phyloP scores from a whole-genome alignment of 2,329 filamentous ascomycete genomes.

The Scedosporium boydii region DNA sequence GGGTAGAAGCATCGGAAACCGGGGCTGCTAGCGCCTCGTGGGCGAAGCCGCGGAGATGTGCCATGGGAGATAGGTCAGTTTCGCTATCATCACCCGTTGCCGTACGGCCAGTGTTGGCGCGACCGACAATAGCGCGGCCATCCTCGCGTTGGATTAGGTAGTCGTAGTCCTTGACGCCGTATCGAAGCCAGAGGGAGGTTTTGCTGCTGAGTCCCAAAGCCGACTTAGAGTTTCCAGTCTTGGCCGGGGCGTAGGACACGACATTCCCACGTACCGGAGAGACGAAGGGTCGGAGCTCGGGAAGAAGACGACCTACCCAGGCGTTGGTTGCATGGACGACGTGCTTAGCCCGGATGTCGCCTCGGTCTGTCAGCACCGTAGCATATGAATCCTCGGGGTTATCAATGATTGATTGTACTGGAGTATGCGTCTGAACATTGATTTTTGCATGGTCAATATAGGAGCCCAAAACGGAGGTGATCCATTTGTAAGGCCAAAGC shows the following conservation, averaged over 20 bases:
- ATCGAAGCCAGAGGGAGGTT: slow-evolving; percentile 12
- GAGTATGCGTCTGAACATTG: slow-evolving; percentile 15
- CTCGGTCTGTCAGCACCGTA: slow-evolving; percentile 12
- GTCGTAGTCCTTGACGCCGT: slow-evolving; percentile 15
- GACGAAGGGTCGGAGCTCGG: slow-evolving; percentile 13
- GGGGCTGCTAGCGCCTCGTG: neutral
- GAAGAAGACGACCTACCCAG: slow-evolving; percentile 15
- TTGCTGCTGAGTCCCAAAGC: too few relatives aligned
- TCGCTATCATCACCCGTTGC: slow-evolving; percentile 10
- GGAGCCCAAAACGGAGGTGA: slow-evolving; percentile 9
- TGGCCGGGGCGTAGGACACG: neutral
- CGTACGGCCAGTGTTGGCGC: slow-evolving; percentile 9
- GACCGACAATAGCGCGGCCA: slow-evolving; percentile 12
- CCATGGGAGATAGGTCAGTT: slow-evolving; percentile 9
- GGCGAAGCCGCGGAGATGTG: slow-evolving; percentile 10
- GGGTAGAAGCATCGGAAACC: too few relatives aligned
- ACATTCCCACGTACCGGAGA: slow-evolving; percentile 10
- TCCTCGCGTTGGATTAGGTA: slow-evolving; percentile 13
- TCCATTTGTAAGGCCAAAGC: slow-evolving; percentile 16
- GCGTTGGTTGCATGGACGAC: slow-evolving; percentile 18
- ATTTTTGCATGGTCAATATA: slow-evolving; percentile 8
- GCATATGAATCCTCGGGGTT: slow-evolving; percentile 4
- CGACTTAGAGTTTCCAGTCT: too few relatives aligned
- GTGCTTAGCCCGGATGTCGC: slow-evolving; percentile 11
- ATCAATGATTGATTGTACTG: slow-evolving; percentile 9